phyloP scores from a whole-genome alignment of 768 basidiomycete genomes.

The Suillus occidentalis region DNA sequence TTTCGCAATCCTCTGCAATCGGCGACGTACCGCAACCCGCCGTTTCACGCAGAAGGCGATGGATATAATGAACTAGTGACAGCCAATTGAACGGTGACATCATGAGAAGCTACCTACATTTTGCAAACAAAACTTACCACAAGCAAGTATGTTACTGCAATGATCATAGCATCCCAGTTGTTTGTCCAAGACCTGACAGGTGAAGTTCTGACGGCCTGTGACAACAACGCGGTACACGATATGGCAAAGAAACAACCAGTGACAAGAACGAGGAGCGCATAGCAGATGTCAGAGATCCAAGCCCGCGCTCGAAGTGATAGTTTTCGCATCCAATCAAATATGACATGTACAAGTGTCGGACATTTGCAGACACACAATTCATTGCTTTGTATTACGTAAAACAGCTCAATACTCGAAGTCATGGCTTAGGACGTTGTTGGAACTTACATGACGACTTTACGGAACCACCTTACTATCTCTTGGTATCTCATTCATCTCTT shows the following conservation, averaged over 20 bases:
- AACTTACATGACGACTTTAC: conserved; percentile 15
- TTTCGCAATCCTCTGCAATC: conserved; percentile 68
- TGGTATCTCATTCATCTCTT: conserved; percentile 59
- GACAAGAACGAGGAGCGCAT: conserved; percentile 51
- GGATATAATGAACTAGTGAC: conserved; percentile 60
- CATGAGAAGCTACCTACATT: neutral
- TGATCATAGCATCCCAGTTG: conserved; percentile 68
- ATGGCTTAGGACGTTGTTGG: neutral
- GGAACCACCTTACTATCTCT: conserved; percentile 63
- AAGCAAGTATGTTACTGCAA: conserved; percentile 68
- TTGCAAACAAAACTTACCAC: conserved; percentile 47
- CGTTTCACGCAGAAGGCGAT: conserved; percentile 67
- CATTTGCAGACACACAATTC: neutral
- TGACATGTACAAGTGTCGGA: neutral
- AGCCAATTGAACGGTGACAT: neutral
- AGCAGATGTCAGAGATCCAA: conserved; percentile 55
- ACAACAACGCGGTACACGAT: conserved; percentile 64
- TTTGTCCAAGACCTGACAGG: conserved; percentile 51
- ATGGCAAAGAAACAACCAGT: conserved; percentile 56
- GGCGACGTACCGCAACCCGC: conserved; percentile 61
- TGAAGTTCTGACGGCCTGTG: conserved; percentile 71
- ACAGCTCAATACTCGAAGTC: neutral
- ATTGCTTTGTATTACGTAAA: conserved; percentile 8
- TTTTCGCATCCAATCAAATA: conserved; percentile 19
- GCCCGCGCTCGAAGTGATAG: conserved; percentile 41